Conservation (phyloP, 345 rosid genomes). For the Kandelia obovata region DNA sequence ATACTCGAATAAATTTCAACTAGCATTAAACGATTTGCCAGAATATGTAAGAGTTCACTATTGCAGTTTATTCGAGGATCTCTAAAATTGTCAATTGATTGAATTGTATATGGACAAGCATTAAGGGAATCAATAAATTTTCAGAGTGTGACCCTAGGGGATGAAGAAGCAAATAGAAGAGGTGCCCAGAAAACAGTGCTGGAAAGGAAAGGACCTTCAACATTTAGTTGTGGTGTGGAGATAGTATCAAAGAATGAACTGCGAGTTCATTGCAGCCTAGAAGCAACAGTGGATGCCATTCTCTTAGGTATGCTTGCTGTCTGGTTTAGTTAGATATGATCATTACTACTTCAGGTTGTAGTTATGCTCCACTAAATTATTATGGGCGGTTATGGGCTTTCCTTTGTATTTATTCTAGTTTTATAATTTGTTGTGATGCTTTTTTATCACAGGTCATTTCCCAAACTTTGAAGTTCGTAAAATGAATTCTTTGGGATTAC, state of each 20-base stretch:
- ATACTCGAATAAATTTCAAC: too few relatives aligned
- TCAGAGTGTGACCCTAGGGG: slow-evolving; percentile 87
- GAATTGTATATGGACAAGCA: neutral
- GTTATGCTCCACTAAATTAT: neutral
- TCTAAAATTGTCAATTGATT: too few relatives aligned
- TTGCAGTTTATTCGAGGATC: too few relatives aligned
- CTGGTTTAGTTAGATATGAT: neutral
- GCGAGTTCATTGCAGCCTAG: slow-evolving; percentile 85
- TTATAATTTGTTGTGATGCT: slow-evolving; percentile 12
- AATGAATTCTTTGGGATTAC: slow-evolving; percentile 38
- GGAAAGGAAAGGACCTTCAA: slow-evolving; percentile 86
- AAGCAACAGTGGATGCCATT: slow-evolving; percentile 83
- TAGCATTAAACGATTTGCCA: too few relatives aligned
- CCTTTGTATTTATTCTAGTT: neutral
- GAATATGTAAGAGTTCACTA: too few relatives aligned
- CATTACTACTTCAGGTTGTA: slow-evolving; percentile 5
- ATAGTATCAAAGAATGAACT: slow-evolving; percentile 76
- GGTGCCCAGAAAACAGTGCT: slow-evolving; percentile 83
- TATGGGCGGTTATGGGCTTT: too few relatives aligned
- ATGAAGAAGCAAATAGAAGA: slow-evolving; percentile 79
- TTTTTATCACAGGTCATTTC: slow-evolving; percentile 45
- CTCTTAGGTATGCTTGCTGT: slow-evolving; percentile 51
- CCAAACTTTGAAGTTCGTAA: slow-evolving; percentile 68
- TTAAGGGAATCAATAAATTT: slow-evolving; percentile 18
- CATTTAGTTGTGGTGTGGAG: slow-evolving; percentile 76